Evolutionary conservation across 352 stramenopile species (phyloP).

Genomic region (Aphanomyces stellatus): DNA sequence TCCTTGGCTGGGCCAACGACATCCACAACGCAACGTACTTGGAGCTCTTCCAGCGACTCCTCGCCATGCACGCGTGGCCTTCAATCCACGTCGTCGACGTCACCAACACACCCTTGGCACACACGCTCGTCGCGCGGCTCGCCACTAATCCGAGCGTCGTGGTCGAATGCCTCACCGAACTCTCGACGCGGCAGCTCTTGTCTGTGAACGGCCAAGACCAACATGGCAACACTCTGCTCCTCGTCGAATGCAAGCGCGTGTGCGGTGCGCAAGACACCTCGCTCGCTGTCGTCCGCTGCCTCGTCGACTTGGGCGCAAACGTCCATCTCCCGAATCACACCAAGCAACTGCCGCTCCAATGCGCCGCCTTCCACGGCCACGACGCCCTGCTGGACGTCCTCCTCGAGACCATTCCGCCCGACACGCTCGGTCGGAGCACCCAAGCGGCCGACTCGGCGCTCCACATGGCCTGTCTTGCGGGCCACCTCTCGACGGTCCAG

Average conservation of each 20-base stretch:
- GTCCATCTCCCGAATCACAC: background rate
- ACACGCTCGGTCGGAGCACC: background rate
- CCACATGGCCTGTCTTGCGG: constrained; percentile 15
- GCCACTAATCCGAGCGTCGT: background rate
- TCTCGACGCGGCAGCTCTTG: background rate
- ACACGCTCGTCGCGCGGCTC: background rate
- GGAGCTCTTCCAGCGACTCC: background rate
- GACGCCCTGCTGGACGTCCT: constrained; percentile 9
- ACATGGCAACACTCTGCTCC: constrained; percentile 8
- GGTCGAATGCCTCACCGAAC: background rate
- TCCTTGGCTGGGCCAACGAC: constrained; percentile 1
- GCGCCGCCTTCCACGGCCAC: constrained; percentile 10
- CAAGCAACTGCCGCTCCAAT: background rate
- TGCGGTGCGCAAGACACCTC: background rate
- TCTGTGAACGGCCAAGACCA: background rate
- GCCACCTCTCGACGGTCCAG: constrained; percentile 5
- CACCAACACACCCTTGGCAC: background rate
- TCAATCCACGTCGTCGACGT: background rate
- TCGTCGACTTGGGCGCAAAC: constrained; percentile 7
- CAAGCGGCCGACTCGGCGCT: constrained; percentile 5
- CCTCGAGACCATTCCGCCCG: background rate
- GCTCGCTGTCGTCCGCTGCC: constrained; percentile 5
- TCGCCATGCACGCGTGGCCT: background rate
- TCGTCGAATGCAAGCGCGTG: background rate
- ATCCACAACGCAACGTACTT: background rate